Percentiles rank a stretch among this genome's conserved stretches.
Evolutionary conservation across 2,329 filamentous ascomycete species (phyloP).

Genomic region (Arthrocladium fulminans): DNA sequence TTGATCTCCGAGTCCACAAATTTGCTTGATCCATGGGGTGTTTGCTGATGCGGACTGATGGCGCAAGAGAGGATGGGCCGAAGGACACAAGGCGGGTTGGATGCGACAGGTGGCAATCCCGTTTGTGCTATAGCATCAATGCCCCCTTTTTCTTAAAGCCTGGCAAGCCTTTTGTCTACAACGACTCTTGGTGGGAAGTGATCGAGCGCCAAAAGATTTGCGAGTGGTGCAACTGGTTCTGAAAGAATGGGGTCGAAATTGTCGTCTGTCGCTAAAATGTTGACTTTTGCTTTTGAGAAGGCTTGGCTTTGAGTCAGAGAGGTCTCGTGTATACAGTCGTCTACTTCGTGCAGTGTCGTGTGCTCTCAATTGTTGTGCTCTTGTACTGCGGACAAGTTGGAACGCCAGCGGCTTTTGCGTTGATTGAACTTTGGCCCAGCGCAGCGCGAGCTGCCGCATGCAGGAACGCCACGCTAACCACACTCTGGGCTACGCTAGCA

Average conservation of each 20-base stretch:
- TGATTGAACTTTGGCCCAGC: too few relatives aligned
- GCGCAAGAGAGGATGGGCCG: not conserved
- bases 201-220: not conserved
- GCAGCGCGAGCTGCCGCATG: not conserved
- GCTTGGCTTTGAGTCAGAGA: too few relatives aligned
- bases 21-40: slow-evolving; percentile 42
- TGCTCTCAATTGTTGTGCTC: not conserved
- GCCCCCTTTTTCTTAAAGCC: too few relatives aligned
- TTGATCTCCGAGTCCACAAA: slow-evolving; percentile 42
- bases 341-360: not conserved
- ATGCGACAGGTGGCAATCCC: not conserved
- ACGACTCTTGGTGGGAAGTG: too few relatives aligned
- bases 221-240: not conserved
- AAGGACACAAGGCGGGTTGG: not conserved
- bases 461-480: slow-evolving; percentile 8
- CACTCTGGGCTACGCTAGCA: slow-evolving; percentile 4
- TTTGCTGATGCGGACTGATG: slow-evolving; percentile 16
- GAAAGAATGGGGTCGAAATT: not conserved
- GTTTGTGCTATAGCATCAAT: not conserved
- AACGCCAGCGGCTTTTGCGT: slow-evolving; percentile 2
- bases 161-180: too few relatives aligned
- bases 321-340: not conserved
- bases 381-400: not conserved
- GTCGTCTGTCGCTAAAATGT: too few relatives aligned
- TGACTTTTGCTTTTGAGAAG: too few relatives aligned